phyloP scores from a whole-genome alignment of 2,329 filamentous ascomycete species.

The Aspergillus pseudotamarii region DNA sequence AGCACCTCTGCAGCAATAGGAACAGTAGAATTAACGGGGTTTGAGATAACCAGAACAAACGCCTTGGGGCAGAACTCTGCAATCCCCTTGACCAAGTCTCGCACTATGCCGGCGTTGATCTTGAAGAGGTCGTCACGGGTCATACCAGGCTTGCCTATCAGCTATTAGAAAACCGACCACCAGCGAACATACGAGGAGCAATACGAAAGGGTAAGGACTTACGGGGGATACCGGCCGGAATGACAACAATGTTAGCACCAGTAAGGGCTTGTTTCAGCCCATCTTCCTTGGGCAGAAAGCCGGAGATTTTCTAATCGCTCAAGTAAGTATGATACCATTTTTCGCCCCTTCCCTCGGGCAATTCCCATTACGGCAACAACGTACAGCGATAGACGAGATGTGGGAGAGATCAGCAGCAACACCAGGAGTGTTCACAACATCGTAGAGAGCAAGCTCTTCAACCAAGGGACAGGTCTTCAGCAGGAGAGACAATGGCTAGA shows the following conservation, averaged over 20 bases:
- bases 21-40: conserved; percentile 98
- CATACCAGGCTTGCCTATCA: conserved; percentile 94
- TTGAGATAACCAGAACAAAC: conserved; percentile 95
- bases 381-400: conserved; percentile 85
- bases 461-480: conserved; percentile 88
- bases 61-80: conserved; percentile 90
- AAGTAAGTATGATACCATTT: conserved; percentile 28
- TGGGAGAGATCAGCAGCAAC: conserved; percentile 96
- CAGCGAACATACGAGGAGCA: not conserved
- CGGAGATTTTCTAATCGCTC: conserved; percentile 70
- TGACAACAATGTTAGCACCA: conserved; percentile 93
- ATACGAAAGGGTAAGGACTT: conserved; percentile 43
- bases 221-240: conserved; percentile 98
- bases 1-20: conserved; percentile 97
- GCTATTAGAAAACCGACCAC: conserved; percentile 21
- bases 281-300: conserved; percentile 82
- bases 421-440: conserved; percentile 98
- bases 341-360: not conserved
- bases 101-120: conserved; percentile 98
- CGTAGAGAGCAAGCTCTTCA: conserved; percentile 93
- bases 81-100: conserved; percentile 84
- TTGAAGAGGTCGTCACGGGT: conserved; percentile 99
- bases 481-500: conserved; percentile 89
- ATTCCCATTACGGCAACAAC: conserved; percentile 41
- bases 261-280: conserved; percentile 87